A percentile compares a stretch with the other conserved stretches of the same genome.
These are phyloP conservation scores for Pascua guehoae DNA, from an alignment of 1,284 basidiomycete genomes.

Conservation along the genomic window DNA sequence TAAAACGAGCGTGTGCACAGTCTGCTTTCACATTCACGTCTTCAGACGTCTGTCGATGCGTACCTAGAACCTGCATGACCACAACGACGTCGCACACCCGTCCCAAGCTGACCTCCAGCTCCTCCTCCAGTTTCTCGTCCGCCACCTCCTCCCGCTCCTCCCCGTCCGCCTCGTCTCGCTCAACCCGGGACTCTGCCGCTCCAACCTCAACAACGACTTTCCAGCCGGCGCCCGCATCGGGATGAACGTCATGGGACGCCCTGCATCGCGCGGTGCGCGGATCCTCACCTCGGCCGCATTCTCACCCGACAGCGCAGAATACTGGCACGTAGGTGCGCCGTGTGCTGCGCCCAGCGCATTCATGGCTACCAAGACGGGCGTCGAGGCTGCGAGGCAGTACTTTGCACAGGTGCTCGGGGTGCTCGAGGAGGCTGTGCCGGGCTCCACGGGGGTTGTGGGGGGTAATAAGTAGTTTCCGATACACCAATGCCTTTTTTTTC, in stretches of 20 bases:
- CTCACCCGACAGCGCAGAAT: background rate
- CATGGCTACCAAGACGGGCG: constrained; percentile 1
- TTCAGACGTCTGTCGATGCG: too few relatives aligned
- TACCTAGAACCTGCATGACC: too few relatives aligned
- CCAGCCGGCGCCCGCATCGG: background rate
- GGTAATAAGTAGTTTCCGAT: too few relatives aligned
- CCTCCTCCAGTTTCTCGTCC: constrained; percentile 22
- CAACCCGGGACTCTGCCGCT: constrained; percentile 18
- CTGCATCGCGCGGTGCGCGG: background rate
- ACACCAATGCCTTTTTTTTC: too few relatives aligned
- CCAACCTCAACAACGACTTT: constrained; percentile 14
- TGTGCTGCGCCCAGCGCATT: background rate
- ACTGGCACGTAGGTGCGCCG: background rate
- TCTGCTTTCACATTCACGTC: too few relatives aligned
- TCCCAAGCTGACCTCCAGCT: constrained; percentile 9
- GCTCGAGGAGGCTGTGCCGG: constrained; percentile 1
- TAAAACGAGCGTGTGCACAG: background rate
- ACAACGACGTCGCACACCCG: too few relatives aligned
- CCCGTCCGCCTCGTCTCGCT: constrained; percentile 13
- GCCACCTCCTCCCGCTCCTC: constrained; percentile 12
- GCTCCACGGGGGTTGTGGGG: background rate
- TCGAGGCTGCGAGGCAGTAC: background rate
- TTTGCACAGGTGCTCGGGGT: background rate
- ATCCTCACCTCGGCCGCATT: background rate
- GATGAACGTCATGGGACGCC: too few relatives aligned